Base-by-base conservation (phyloP, 306 rosid species). In the Benincasa hispida region DNA sequence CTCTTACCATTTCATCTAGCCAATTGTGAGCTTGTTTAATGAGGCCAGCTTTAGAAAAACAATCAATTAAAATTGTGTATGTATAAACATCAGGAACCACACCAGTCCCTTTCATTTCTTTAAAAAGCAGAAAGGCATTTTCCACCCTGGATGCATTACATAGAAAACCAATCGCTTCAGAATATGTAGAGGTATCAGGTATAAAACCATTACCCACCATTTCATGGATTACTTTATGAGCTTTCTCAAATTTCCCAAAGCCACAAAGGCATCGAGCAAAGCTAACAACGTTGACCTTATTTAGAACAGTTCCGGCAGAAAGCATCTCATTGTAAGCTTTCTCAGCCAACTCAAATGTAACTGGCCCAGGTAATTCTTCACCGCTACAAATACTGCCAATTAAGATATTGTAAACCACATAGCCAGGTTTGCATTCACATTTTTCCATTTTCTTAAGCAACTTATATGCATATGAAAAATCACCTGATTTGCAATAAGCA, bases 11-110 rank as follows among this genome's bases (percentile, higher is more conserved):
- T 85, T 92, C 97, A 56, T 83, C 83, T 72, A 88, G 87, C 96
- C 96, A 92, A 73, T 85, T 87, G 68, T 79, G 85, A 79, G 97
- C 96, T 79, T 90, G 97, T 77, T 90, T 86, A 77, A 92, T 81
- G 58, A 92, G 91, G 79, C 96, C 93, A 77, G 86, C 82, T 85
- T 92, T 92, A 83, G 91, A 90, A 84, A 92, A 92, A 82, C 84
- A 90, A 81, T 92, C 93, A 80, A 90, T 88, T 70, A 90, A 88
- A 79, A 87, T 85, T 42, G 97, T 92, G 65, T 90, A 92, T 18
- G 92, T 90, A 61, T 92, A 90, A 70, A 92, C 97, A 76, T 88
- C 92, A 74, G 97, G 96, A 88, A 90, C 88, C 85, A 90, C 39
- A 61, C 84, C 84, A 51, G 85, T 88, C 79, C 76, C 76, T 85